A percentile compares a stretch with the other conserved stretches of the same genome.
Conservation (phyloP, 257 asterid species). For the Gardenia jasminoides region DNA sequence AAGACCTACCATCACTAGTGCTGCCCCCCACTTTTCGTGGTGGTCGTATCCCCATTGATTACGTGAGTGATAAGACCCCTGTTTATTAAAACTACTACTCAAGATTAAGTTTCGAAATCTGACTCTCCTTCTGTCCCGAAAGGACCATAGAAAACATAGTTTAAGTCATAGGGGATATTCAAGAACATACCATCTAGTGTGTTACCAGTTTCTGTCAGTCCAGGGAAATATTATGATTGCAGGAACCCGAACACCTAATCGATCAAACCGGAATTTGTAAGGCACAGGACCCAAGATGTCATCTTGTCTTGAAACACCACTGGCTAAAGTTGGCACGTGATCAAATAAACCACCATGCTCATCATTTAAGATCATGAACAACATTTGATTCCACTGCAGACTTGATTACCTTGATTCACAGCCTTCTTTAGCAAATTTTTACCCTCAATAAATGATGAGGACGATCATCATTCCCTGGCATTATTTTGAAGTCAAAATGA, state of each 20-base stretch:
- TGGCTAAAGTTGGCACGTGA: constrained; percentile 61
- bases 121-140: neutral
- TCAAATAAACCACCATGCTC: constrained; percentile 84
- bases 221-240: constrained; percentile 68
- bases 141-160: neutral
- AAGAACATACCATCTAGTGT: neutral
- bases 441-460: constrained; percentile 63
- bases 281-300: constrained; percentile 60
- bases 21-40: no score
- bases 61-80: no score
- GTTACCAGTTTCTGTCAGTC: constrained; percentile 71
- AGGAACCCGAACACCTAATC: constrained; percentile 72
- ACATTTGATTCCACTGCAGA: constrained; percentile 73
- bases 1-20: neutral
- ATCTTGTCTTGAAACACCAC: constrained; percentile 74
- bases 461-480: constrained; percentile 76
- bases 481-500: constrained; percentile 44
- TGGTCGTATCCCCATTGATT: no score
- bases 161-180: neutral
- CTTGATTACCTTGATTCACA: constrained; percentile 66
- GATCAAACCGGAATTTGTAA: constrained; percentile 51
- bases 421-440: constrained; percentile 62
- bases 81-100: no score
- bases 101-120: no score
- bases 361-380: constrained; percentile 54